Conservation (phyloP, 2,329 filamentous ascomycete genomes). For the Fusarium graminum region DNA sequence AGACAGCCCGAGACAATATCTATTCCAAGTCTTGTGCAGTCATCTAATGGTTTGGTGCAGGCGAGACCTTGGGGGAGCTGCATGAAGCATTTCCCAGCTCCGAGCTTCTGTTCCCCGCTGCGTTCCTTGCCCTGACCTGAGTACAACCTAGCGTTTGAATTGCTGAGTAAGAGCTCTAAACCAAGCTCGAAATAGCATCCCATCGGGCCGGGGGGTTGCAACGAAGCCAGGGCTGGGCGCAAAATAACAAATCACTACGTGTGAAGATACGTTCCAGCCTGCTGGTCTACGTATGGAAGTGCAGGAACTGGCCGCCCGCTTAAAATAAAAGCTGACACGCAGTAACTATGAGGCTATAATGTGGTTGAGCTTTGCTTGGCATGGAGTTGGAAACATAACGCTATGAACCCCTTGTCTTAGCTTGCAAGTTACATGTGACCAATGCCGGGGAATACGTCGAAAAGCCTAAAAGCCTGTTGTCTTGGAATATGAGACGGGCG, state of each 20-base stretch:
- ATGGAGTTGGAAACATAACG: constrained; percentile 3
- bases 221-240: constrained; percentile 9
- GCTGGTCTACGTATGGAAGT: neutral
- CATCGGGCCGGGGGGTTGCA: constrained; percentile 10
- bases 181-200: constrained; percentile 30
- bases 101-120: constrained; percentile 26
- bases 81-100: constrained; percentile 23
- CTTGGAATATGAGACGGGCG: constrained; percentile 6
- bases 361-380: constrained; percentile 15
- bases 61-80: neutral
- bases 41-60: neutral
- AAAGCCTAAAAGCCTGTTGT: constrained; percentile 1
- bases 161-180: neutral
- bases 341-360: constrained; percentile 19
- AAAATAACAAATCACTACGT: neutral
- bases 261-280: constrained; percentile 6
- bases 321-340: constrained; percentile 16
- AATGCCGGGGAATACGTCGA: constrained; percentile 10
- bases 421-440: neutral
- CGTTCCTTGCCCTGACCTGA: constrained; percentile 20
- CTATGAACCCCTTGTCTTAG: constrained; percentile 14
- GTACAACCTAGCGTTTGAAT: constrained; percentile 3
- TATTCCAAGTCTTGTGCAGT: neutral
- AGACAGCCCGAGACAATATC: constrained; percentile 12
- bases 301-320: neutral